phyloP scores from a whole-genome alignment of 2,329 filamentous ascomycete species.

The Fusarium citri region DNA sequence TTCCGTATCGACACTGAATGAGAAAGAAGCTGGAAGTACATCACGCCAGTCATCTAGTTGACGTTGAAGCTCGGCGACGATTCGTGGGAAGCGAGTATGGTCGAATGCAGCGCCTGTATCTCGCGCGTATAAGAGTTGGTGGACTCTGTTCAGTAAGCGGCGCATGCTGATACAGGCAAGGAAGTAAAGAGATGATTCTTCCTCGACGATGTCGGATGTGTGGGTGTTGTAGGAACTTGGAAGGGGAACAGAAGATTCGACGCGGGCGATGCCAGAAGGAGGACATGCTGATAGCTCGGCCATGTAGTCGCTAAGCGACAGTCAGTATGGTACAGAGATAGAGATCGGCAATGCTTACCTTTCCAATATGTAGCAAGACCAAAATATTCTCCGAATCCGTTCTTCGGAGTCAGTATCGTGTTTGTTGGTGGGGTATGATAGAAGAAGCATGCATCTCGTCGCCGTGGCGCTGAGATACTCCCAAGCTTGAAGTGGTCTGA shows the following conservation, averaged over 20 bases:
- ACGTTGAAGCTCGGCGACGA: constrained; percentile 61
- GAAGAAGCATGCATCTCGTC: constrained; percentile 61
- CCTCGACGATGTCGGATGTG: constrained; percentile 51
- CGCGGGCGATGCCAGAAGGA: constrained; percentile 61
- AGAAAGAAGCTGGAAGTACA: constrained; percentile 57
- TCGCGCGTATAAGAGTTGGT: constrained; percentile 62
- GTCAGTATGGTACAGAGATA: rapidly evolving
- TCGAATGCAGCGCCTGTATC: constrained; percentile 59
- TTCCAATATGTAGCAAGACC: constrained; percentile 66
- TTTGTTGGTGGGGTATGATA: constrained; percentile 56
- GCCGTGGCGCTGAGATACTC: constrained; percentile 62
- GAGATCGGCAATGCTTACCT: constrained; percentile 47
- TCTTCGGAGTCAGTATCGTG: constrained; percentile 57
- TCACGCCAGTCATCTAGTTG: constrained; percentile 63
- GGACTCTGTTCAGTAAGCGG: constrained; percentile 60
- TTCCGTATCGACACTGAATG: constrained; percentile 52
- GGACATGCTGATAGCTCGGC: constrained; percentile 64
- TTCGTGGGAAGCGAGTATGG: constrained; percentile 58
- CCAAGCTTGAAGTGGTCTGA: constrained; percentile 64
- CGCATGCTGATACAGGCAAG: constrained; percentile 65
- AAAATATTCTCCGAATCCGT: constrained; percentile 63
- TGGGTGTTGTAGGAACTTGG: constrained; percentile 62
- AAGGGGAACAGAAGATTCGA: constrained; percentile 62
- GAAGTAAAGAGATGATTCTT: constrained; percentile 64
- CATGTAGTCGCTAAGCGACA: constrained; percentile 58